Base-by-base conservation (phyloP, 306 rosid genomes). In the Sindora glabra region DNA sequence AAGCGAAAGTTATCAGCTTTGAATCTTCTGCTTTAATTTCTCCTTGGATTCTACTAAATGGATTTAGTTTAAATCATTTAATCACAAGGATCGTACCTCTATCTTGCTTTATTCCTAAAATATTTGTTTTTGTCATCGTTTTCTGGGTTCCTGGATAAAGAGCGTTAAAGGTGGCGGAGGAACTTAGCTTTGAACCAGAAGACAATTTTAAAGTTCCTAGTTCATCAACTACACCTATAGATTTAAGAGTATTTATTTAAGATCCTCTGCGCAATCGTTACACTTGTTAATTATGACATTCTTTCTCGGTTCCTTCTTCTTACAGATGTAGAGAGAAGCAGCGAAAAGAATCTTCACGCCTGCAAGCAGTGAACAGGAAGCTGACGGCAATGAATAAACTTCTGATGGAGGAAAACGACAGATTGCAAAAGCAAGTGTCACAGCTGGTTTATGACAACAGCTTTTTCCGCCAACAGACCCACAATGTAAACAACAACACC, bases 241-340 rank as follows among this genome's bases (percentile, higher is more conserved):
- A 4, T 7, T n/a, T n/a, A n/a, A 30, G 19, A 33, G 51, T 47
- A 5, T 62, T 22, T 26, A n/a, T 39, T 4, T 29, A 29, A 29
- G 34, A 29, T 29, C 8, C 5, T 19, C 9, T 29, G 53, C n/a
- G 59, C 12, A 37, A 59, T 24, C 14, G 5, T 59, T 19, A 5
- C n/a, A 13, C 39, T 3, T 18, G 21, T 16, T 55, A 33, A 38
- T 48, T 2, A 48, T 47, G 59, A 22, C 47, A 37, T 6, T 33
- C 12, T 2, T 4, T 48, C 49, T 23, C 27, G 5, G 1, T 64
- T 21, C 14, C 25, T 10, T 10, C 8, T 7, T 10, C 45, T 47
- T 34, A 47, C 85, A 92, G 98, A 78, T 92, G 99, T 69, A 78
- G 99, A 74, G 99, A 92, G 85, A 92, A 92, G 70, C 99, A 92